These are phyloP conservation scores for Eucalyptus polybractea DNA, from an alignment of 345 rosid species.

Conservation along the genomic window DNA sequence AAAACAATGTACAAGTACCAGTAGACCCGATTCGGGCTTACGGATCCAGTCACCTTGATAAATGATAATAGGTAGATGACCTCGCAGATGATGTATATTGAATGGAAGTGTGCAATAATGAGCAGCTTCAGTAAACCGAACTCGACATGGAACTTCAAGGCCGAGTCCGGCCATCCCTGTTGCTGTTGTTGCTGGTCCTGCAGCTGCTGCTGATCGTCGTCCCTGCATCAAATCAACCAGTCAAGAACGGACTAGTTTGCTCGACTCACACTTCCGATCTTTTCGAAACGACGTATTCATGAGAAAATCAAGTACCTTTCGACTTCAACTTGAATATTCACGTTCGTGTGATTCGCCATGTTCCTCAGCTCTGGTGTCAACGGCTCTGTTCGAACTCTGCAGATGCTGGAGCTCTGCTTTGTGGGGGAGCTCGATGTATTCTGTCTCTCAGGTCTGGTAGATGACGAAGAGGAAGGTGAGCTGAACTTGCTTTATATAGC, in stretches of 20 bases:
- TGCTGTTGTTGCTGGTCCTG: neutral
- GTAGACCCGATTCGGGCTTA: neutral
- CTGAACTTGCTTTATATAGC: neutral
- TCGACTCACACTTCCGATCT: neutral
- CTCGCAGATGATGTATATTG: neutral
- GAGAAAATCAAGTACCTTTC: neutral
- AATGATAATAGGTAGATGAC: neutral
- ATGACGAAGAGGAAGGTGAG: neutral
- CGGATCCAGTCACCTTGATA: rapidly evolving
- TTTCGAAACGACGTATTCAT: neutral
- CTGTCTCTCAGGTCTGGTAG: neutral
- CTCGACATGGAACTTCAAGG: neutral
- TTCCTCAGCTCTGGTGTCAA: neutral
- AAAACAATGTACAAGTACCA: neutral
- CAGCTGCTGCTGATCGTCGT: neutral
- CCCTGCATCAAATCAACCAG: neutral
- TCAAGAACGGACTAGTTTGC: neutral
- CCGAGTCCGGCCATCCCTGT: neutral
- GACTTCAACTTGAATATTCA: neutral
- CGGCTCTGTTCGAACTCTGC: neutral
- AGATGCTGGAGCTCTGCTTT: neutral
- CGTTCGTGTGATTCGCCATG: neutral
- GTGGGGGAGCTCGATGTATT: neutral
- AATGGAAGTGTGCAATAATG: neutral
- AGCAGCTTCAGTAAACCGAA: neutral